Evolutionary conservation across 345 rosid genomes (phyloP).

Genomic region (Crucihimalaya himalaica): DNA sequence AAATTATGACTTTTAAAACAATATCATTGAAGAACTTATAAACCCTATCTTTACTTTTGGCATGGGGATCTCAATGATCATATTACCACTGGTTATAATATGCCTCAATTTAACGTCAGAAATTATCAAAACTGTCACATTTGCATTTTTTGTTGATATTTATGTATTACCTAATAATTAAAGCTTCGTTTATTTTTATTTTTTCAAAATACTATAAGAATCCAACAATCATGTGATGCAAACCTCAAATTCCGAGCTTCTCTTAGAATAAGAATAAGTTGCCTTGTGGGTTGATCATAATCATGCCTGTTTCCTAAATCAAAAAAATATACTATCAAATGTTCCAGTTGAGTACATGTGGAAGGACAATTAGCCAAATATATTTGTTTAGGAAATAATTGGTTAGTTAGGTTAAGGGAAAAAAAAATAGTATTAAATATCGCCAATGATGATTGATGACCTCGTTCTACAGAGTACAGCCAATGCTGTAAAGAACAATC

Average conservation of each 20-base stretch:
- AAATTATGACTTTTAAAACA: background rate
- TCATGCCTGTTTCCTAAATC: background rate
- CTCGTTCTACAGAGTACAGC: slow-evolving; percentile 16
- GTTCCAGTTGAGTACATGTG: slow-evolving; percentile 33
- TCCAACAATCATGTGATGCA: slow-evolving; percentile 31
- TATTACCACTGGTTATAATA: background rate
- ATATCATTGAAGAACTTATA: slow-evolving; percentile 8
- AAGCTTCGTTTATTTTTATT: background rate
- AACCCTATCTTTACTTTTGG: slow-evolving; percentile 20
- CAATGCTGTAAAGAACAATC: slow-evolving; percentile 34
- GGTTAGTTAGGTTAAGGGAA: slow-evolving; percentile 17
- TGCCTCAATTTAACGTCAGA: background rate
- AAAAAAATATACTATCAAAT: background rate
- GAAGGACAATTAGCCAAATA: slow-evolving; percentile 16
- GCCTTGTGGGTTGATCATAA: slow-evolving; percentile 3
- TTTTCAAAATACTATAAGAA: background rate
- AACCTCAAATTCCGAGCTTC: slow-evolving; percentile 23
- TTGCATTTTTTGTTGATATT: background rate
- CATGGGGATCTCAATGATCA: slow-evolving; percentile 32
- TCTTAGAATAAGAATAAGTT: slow-evolving; percentile 9
- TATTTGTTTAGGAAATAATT: slow-evolving; percentile 1
- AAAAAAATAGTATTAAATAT: background rate
- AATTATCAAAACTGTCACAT: background rate
- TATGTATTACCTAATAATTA: background rate
- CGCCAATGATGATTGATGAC: slow-evolving; percentile 32